Base-by-base conservation (phyloP, 2,329 filamentous ascomycete species). In the Biscogniauxia mediterranea region DNA sequence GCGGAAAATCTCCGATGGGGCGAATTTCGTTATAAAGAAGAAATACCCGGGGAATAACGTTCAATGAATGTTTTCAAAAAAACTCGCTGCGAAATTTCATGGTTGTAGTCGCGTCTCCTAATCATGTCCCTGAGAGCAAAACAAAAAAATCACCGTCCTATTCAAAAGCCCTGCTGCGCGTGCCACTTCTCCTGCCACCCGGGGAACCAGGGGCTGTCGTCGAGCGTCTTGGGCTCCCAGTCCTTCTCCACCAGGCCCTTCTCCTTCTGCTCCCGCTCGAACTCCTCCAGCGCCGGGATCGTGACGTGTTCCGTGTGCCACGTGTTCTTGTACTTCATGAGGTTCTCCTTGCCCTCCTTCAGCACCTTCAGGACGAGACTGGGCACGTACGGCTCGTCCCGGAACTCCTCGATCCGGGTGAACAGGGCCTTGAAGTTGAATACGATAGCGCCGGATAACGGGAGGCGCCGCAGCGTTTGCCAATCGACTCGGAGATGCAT, bases 391-490 rank as follows among this genome's bases (percentile, higher is more conserved):
- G 90, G 85, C 73, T 96, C 92, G 60, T 89, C 81, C 2, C 84
- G 79, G 60, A 96, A 87, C 64, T 89, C 86, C 0, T 81, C 73
- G 0, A 96, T 73, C 0, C 90, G 89, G 0, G 91, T 95, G 75
- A 96, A 96, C 0, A 95, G 75, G 0, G 89, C 91, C 71, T 94
- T 96, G 83, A 94, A 96, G 74, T 95, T 96, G 79, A 96, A 96
- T 0, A 92, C 84, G 1, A 96, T 79, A 0, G 84, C 89, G 0
- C 85, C 91, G 0, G 89, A 92, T 0, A 96, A 79, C 0, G 92
- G 92, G 0, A 96, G 77, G 2, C 92, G 85, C 1, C 92, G 86
- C 3, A 96, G 78, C 0, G 92, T 96, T 75, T 96, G 93, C 91
- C 92, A 96, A 74, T 96, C 92, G 1, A 95, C 91, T 4, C 92